phyloP scores from a whole-genome alignment of 192 early-diverging fungal species.

The Funneliformis mosseae region DNA sequence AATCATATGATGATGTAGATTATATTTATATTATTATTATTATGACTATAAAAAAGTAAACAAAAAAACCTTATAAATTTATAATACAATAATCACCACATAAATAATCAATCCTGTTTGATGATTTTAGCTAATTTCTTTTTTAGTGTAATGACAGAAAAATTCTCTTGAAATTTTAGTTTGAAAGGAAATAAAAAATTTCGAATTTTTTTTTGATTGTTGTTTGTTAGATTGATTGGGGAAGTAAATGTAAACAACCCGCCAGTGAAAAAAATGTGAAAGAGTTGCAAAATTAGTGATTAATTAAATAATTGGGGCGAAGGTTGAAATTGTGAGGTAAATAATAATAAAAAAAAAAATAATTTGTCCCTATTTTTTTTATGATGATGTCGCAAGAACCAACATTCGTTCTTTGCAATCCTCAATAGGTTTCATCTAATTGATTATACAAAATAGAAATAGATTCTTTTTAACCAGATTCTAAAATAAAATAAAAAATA shows the following conservation, averaged over 20 bases:
- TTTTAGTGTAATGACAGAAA: neutral
- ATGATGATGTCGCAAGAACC: neutral
- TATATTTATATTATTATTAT: neutral
- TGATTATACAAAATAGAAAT: neutral
- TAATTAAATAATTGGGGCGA: neutral
- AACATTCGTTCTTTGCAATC: no score
- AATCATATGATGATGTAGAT: neutral
- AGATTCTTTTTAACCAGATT: neutral
- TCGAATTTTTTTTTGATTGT: neutral
- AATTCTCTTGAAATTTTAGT: neutral
- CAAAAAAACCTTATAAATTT: neutral
- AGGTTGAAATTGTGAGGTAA: neutral
- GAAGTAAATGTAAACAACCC: neutral
- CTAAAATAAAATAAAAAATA: neutral
- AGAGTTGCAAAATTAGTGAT: neutral
- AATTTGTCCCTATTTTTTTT: no score
- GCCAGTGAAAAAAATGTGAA: neutral
- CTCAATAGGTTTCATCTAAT: neutral
- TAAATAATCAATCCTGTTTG: neutral
- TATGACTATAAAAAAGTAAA: neutral
- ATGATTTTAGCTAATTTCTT: neutral
- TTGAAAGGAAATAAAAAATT: neutral
- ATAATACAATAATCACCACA: neutral
- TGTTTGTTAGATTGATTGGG: neutral
- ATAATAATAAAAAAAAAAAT: neutral